Evolutionary conservation across 169 alveolate species (phyloP), one percentile per base, ranked within the genome.

Genomic region (Eimeria tenella): DNA sequence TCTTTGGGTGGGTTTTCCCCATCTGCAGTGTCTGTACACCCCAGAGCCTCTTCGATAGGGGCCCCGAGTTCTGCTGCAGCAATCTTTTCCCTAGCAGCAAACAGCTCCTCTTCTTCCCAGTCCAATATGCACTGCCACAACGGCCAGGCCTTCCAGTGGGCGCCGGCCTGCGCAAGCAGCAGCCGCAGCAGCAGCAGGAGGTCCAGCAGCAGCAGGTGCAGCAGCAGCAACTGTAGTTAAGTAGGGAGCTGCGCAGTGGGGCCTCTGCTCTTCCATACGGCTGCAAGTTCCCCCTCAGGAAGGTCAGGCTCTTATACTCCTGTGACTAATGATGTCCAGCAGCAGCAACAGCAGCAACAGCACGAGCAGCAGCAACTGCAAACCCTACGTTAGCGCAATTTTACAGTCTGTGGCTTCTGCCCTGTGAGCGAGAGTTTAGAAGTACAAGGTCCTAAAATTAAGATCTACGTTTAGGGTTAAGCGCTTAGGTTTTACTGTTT

Each of bases 91-190:
- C 90, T 4, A 4, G 90, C 73, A 4, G 75, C 55, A 58, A 82
- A 82, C 56, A 82, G 52, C 74, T 91, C 94, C 21, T 42, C 88
- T 49, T 91, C 94, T 49, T 91, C 94, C 63, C 86, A 91, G 56
- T 91, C 94, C 62, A 91, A 23, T 3, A 79, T 75, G 23, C 74
- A 49, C 87, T 91, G 94, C 94, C 94, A 91, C 75, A 91, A 55
- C 6, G 94, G 94, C 94, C 94, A 91, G 19, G 94, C 90, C 74
- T 91, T 91, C 94, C 94, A 91, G 91, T 91, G 94, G 21, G 87
- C 84, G 6, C 94, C 94, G 0, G 94, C 94, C 94, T 91, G 58
- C 13, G 31, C 11, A 68, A 1, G 49, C 58, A 79, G 87, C 87
- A 79, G 55, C 87, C 50, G 70, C 53, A 53, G 60, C 83, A 73